phyloP scores from a whole-genome alignment of 164 flowering plant genomes.

The Magnolia officinalis region DNA sequence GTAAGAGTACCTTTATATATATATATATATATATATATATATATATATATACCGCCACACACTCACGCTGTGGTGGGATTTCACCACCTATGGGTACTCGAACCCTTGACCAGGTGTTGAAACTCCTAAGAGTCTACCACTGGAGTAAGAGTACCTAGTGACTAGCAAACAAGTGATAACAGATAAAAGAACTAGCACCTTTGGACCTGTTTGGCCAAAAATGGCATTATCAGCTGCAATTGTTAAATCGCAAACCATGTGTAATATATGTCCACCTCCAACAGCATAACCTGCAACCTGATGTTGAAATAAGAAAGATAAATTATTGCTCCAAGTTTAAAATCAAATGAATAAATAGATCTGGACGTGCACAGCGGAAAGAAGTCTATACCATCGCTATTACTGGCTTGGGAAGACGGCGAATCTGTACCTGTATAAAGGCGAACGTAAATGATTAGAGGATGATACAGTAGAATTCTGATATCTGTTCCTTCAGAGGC shows the following conservation, averaged over 20 bases:
- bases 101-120: too few relatives aligned
- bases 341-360: background rate
- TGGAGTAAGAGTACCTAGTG: background rate
- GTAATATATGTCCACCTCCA: constrained; percentile 93
- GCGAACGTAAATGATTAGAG: background rate
- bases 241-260: constrained; percentile 96
- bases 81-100: too few relatives aligned
- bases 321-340: background rate
- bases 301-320: background rate
- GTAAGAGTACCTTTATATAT: background rate
- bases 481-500: background rate
- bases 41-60: too few relatives aligned
- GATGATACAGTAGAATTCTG: background rate
- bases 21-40: too few relatives aligned
- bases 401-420: constrained; percentile 94
- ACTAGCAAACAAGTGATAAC: background rate
- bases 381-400: constrained; percentile 84
- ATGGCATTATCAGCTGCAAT: constrained; percentile 92
- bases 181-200: constrained; percentile 43
- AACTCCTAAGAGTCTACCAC: too few relatives aligned
- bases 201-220: constrained; percentile 94
- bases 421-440: constrained; percentile 68
- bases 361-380: background rate
- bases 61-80: too few relatives aligned
- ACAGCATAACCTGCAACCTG: constrained; percentile 99